Conservation (phyloP, 2,329 filamentous ascomycete species). For the Cytospora leucostoma region DNA sequence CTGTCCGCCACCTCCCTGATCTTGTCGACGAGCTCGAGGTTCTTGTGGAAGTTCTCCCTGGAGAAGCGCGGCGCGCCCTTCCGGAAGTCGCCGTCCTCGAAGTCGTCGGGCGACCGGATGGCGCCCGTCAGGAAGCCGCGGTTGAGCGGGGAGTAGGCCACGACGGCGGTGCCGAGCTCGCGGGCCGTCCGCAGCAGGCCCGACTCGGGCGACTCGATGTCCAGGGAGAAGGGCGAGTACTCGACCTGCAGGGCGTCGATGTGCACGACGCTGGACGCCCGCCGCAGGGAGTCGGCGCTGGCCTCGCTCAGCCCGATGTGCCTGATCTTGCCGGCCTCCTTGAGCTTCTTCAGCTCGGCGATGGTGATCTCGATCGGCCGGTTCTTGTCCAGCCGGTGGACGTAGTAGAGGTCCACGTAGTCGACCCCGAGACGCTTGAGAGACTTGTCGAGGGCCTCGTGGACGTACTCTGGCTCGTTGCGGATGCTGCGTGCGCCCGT, state of each 20-base stretch:
- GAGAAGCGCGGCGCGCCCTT: slow-evolving; percentile 43
- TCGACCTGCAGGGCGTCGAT: slow-evolving; percentile 57
- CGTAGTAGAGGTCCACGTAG: slow-evolving; percentile 50
- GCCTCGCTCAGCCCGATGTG: slow-evolving; percentile 54
- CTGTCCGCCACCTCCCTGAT: slow-evolving; percentile 34
- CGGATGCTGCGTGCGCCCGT: slow-evolving; percentile 32
- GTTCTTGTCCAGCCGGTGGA: slow-evolving; percentile 45
- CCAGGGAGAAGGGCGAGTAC: slow-evolving; percentile 50
- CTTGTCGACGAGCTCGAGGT: slow-evolving; percentile 39
- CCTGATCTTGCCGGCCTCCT: slow-evolving; percentile 54
- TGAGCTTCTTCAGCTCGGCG: slow-evolving; percentile 45
- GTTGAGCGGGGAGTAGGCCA: slow-evolving; percentile 45
- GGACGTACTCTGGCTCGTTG: slow-evolving; percentile 44
- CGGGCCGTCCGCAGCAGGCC: slow-evolving; percentile 46
- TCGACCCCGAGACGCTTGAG: slow-evolving; percentile 44
- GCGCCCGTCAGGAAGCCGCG: slow-evolving; percentile 46
- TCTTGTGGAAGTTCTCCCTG: slow-evolving; percentile 52
- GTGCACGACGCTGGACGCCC: slow-evolving; percentile 50
- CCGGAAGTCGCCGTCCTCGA: slow-evolving; percentile 40
- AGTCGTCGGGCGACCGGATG: slow-evolving; percentile 42
- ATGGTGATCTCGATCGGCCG: slow-evolving; percentile 52
- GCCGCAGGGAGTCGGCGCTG: slow-evolving; percentile 49
- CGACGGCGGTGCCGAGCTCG: slow-evolving; percentile 48
- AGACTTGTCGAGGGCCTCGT: slow-evolving; percentile 43
- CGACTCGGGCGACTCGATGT: slow-evolving; percentile 47